A percentile compares a stretch with the other conserved stretches of the same genome.
Evolutionary conservation across 257 asterid genomes (phyloP).

Genomic region (Solanum okadae): DNA sequence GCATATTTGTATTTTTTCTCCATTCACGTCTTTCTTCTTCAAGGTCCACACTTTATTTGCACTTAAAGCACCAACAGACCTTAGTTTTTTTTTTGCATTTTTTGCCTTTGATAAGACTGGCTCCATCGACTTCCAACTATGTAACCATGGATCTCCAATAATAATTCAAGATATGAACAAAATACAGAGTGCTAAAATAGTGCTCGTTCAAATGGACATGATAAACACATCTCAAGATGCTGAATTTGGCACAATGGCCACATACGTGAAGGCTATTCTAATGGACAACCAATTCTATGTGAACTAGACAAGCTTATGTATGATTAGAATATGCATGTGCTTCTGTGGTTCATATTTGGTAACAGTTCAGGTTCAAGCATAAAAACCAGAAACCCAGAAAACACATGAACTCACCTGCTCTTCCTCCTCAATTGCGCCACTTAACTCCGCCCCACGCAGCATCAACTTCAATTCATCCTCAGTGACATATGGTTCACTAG

Average conservation of each 20-base stretch:
- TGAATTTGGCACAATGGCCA: not conserved
- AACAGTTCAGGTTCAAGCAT: not conserved
- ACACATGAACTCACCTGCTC: conserved; percentile 58
- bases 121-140: not conserved
- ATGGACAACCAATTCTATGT: not conserved
- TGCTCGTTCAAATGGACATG: not conserved
- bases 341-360: not conserved
- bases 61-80: not conserved
- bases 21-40: not conserved
- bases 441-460: conserved; percentile 97
- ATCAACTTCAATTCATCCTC: conserved; percentile 97
- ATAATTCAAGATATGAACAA: not conserved
- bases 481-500: conserved; percentile 92
- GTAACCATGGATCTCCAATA: not conserved
- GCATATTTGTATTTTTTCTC: not conserved
- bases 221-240: not conserved
- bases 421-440: conserved; percentile 99
- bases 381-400: not conserved
- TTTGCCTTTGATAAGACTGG: not conserved
- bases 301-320: not conserved
- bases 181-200: not conserved
- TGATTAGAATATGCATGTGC: not conserved
- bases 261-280: not conserved
- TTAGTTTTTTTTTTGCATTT: not conserved
- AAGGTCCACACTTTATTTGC: not conserved